Evolutionary conservation across 2,329 filamentous ascomycete genomes (phyloP), one percentile per base, ranked within the genome.

Genomic region (Talaromyces sp.): DNA sequence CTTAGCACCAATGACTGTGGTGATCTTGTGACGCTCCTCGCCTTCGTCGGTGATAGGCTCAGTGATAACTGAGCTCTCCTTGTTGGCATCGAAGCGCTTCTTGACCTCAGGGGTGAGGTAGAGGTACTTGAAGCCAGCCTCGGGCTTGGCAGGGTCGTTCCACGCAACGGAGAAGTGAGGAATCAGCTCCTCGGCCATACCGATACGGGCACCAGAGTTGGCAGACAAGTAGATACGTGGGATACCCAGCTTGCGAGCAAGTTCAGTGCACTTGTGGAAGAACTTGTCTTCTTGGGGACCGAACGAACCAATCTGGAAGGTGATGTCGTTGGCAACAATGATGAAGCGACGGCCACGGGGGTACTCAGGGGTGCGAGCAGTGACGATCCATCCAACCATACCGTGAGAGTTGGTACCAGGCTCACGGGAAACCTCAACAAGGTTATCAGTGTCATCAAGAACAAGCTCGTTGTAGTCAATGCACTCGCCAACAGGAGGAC

Each of bases 331-430:
- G 82, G 94, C 92, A 58, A 99, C 88, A 61, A 99, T 90, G 71
- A 99, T 86, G 77, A 97, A 97, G 70, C 90, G 90, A 63, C 94
- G 86, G 54, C 94, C 94, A 60, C 85, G 84, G 53, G 94, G 93
- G 72, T 99, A 99, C 75, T 99, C 94, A 9, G 94, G 94, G 1
- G 94, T 97, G 71, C 86, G 91, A 14, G 92, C 94, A 57, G 90
- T 95, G 72, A 97, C 88, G 62, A 97, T 84, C 94, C 94, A 99
- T 63, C 91, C 94, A 51, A 99, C 93, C 94, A 99, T 99, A 78
- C 94, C 94, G 69, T 94, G 94, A 39, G 83, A 89, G 80, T 99
- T 99, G 70, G 90, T 94, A 60, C 94, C 94, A 53, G 94, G 90
- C 69, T 97, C 93, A 63, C 94, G 91, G 66, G 91, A 89, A 58